These are phyloP conservation scores for Nicotiana knightiana DNA, from an alignment of 257 asterid genomes.

Conservation along the genomic window DNA sequence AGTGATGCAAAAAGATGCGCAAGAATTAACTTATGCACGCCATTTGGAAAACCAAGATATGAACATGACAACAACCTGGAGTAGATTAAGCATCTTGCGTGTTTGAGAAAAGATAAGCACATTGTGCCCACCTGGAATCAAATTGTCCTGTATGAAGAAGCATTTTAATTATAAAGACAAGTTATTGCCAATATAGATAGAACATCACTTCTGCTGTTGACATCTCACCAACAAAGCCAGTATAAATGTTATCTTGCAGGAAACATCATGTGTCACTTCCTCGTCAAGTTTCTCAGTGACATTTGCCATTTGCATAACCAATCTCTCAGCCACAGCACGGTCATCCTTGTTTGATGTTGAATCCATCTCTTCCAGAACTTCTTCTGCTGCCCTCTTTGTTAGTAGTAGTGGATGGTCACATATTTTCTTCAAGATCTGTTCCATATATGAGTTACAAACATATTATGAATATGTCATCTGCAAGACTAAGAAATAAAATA, in stretches of 20 bases:
- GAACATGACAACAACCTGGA: conserved; percentile 50
- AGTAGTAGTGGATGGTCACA: conserved; percentile 92
- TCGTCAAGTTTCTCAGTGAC: conserved; percentile 67
- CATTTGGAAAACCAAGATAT: neutral
- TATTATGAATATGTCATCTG: neutral
- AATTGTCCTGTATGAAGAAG: conserved; percentile 48
- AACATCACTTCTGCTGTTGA: neutral
- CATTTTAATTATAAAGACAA: conserved; percentile 3
- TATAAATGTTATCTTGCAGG: conserved; percentile 85
- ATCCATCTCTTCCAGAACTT: conserved; percentile 95
- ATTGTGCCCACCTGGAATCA: conserved; percentile 80
- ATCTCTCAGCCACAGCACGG: conserved; percentile 67
- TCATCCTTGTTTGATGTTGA: conserved; percentile 55
- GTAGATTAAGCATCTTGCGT: conserved; percentile 81
- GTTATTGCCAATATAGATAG: neutral
- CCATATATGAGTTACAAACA: neutral
- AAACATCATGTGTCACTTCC: conserved; percentile 55
- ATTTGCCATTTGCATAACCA: conserved; percentile 91
- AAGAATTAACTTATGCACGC: neutral
- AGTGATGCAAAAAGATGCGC: neutral
- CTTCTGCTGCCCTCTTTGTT: conserved; percentile 98
- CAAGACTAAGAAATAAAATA: neutral
- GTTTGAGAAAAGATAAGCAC: conserved; percentile 96
- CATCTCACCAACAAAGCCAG: conserved; percentile 62
- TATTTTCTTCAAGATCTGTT: conserved; percentile 84